Evolutionary conservation across 768 basidiomycete genomes (phyloP), one percentile per base, ranked within the genome.

Genomic region (Cantharellus cinnabarinus): DNA sequence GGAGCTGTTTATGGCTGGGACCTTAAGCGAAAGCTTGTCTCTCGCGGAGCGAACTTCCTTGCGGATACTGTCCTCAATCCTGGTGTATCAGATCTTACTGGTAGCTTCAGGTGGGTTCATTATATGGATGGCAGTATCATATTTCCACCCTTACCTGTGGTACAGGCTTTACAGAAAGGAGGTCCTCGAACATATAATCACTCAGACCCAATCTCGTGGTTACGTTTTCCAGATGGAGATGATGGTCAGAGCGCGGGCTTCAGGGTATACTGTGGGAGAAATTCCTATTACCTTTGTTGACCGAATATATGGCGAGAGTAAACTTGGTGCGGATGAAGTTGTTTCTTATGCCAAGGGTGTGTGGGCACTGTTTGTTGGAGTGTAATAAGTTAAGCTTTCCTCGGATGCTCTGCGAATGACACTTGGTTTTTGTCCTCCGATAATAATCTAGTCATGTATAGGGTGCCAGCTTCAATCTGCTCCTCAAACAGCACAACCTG

Each of bases 171-270:
- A 94, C 68, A 81, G 85, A 42, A 68, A 79, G 5, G 75, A 76
- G 0, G 90, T 86, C 4, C 74, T 94, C 58, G 78, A 77, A 54
- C 81, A 89, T 64, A 85, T 94, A 66, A 93, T 94, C 65, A 79
- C 82, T 3, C 76, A 82, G 63, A 89, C 85, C 2, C 77, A 82
- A 62, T 89, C 89, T 2, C 85, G 86, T 63, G 90, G 90, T 4
- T 94, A 93, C 65, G 90, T 94, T 39, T 93, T 94, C 74, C 90
- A 94, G 75, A 94, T 94, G 90, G 90, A 94, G 68, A 94, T 93
- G 83, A 93, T 93, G 78, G 90, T 89, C 20, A 79, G 90, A 0
- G 90, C 90, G 3, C 77, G 82, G 29, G 79, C 85, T 2, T 71
- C 88, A 59, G 89, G 87, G 3, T 93, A 89, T 70, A 79, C 77